Conservation (phyloP, 2,329 filamentous ascomycete genomes). For the Penicillium sumatraense region DNA sequence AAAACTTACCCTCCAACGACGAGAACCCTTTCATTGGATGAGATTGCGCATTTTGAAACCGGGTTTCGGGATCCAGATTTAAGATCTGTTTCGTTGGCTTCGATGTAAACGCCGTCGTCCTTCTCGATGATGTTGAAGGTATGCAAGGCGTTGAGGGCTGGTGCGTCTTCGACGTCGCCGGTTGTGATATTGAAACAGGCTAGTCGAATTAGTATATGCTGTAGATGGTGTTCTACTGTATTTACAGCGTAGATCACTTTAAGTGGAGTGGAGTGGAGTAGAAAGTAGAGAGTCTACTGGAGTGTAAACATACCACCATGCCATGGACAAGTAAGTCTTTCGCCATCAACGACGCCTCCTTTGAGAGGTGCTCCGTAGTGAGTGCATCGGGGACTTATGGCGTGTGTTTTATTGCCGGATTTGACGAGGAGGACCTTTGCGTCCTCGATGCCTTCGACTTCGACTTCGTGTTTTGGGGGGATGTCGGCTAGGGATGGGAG, state of each 20-base stretch:
- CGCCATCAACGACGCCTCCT: slow-evolving; percentile 83
- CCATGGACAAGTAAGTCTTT: slow-evolving; percentile 91
- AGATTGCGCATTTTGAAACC: slow-evolving; percentile 70
- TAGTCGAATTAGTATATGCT: slow-evolving; percentile 44
- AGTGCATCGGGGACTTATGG: slow-evolving; percentile 79
- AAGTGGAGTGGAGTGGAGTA: no score
- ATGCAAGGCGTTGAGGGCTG: slow-evolving; percentile 82
- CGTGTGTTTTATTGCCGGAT: slow-evolving; percentile 74
- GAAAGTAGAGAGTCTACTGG: neutral
- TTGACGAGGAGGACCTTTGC: slow-evolving; percentile 88
- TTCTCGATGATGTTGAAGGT: slow-evolving; percentile 81
- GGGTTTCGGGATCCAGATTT: slow-evolving; percentile 76
- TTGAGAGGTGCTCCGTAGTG: slow-evolving; percentile 92
- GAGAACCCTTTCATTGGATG: slow-evolving; percentile 65
- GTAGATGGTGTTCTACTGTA: no score
- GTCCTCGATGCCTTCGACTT: slow-evolving; percentile 85
- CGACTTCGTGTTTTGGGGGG: slow-evolving; percentile 82
- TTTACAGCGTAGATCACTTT: no score
- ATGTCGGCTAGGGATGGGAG: slow-evolving; percentile 71
- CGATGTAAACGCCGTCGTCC: slow-evolving; percentile 82
- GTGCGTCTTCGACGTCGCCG: slow-evolving; percentile 94
- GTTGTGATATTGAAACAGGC: slow-evolving; percentile 91
- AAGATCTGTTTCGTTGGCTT: slow-evolving; percentile 76
- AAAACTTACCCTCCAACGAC: slow-evolving; percentile 72
- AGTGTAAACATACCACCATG: slow-evolving; percentile 72